Conservation (phyloP, 2,329 filamentous ascomycete genomes). For the Didymella keratinophila region DNA sequence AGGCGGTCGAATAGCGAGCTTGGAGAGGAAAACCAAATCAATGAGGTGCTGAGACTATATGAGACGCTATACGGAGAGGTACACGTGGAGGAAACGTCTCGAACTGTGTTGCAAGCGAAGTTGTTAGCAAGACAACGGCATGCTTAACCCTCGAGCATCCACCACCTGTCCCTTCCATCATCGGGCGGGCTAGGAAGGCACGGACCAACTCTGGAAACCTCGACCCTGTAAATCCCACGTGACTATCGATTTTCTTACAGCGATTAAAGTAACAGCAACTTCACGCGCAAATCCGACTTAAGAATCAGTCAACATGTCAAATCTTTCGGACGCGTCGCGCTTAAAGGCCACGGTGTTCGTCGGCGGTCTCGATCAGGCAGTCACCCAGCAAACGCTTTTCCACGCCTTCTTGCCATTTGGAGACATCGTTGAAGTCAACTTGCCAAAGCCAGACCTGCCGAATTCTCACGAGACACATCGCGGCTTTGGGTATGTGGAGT, state of each 20-base stretch:
- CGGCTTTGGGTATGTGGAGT: conserved; percentile 97
- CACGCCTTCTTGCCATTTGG: conserved; percentile 97
- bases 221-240: conserved; percentile 45
- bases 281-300: conserved; percentile 2
- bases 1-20: conserved; percentile 34
- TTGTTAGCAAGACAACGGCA: conserved; percentile 34
- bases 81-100: conserved; percentile 32
- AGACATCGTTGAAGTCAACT: conserved; percentile 87
- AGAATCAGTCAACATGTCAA: conserved; percentile 27
- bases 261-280: conserved; percentile 8
- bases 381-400: conserved; percentile 77
- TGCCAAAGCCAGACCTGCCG: conserved; percentile 86
- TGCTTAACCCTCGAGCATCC: conserved; percentile 44
- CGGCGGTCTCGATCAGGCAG: conserved; percentile 81
- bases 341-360: conserved; percentile 94
- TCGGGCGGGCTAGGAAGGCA: conserved; percentile 25
- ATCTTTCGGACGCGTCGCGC: conserved; percentile 82
- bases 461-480: conserved; percentile 81
- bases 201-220: conserved; percentile 28
- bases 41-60: conserved; percentile 21
- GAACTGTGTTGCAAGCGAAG: conserved; percentile 25
- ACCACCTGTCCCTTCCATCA: conserved; percentile 46
- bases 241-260: conserved; percentile 31
- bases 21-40: conserved; percentile 31
- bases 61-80: conserved; percentile 21